These are phyloP conservation scores for Berkeleyomyces basicola DNA, from an alignment of 2,329 filamentous ascomycete genomes.

Conservation along the genomic window DNA sequence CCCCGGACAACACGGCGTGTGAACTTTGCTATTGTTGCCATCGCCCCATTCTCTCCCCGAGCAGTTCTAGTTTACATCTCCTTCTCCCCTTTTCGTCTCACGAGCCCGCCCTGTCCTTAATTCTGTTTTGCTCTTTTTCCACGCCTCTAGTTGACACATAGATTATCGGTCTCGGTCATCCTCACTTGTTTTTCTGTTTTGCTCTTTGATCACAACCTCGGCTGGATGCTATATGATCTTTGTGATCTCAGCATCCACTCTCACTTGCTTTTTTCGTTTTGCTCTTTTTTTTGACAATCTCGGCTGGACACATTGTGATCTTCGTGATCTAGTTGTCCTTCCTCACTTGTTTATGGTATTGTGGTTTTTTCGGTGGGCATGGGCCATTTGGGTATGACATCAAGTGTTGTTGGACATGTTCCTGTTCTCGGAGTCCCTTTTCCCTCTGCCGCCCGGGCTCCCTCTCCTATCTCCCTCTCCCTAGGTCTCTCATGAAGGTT, in stretches of 20 bases:
- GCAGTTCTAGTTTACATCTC: neutral
- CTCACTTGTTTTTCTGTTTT: constrained; percentile 2
- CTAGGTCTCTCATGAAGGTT: neutral
- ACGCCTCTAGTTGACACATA: neutral
- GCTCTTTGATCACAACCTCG: neutral
- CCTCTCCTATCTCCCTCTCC: neutral
- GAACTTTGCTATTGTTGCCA: too few species aligned
- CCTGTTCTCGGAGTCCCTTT: neutral
- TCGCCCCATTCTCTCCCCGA: neutral
- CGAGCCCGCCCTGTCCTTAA: neutral
- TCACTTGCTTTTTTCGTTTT: constrained; percentile 3
- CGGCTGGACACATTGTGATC: neutral
- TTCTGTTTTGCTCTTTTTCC: constrained; percentile 1
- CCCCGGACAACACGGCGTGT: too few species aligned
- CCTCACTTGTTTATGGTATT: constrained; percentile 1
- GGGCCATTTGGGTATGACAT: neutral
- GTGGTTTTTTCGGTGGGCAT: neutral
- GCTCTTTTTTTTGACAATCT: neutral
- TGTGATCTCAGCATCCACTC: neutral
- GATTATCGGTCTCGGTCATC: neutral
- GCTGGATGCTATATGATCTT: constrained; percentile 1
- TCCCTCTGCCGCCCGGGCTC: neutral
- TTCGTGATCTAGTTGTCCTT: neutral
- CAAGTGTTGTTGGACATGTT: neutral
- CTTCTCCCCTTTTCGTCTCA: neutral